Percentiles rank a stretch among this genome's conserved stretches.
Evolutionary conservation across 768 basidiomycete species (phyloP).

Genomic region (Calocybe gangraenosa): DNA sequence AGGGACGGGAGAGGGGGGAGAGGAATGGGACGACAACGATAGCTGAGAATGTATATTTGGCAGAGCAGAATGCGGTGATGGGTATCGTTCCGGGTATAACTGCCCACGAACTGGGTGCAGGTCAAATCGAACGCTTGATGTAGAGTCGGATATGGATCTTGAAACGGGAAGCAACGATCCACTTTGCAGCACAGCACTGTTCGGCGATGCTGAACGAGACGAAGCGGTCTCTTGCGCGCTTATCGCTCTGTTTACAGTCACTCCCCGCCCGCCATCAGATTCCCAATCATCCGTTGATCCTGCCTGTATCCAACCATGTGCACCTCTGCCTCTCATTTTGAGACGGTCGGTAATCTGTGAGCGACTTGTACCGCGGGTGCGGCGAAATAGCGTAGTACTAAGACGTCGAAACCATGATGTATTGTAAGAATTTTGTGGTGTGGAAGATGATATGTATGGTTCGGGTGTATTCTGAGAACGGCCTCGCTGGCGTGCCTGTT

Average conservation of each 20-base stretch:
- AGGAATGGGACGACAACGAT: conserved; percentile 27
- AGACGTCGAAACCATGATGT: conserved; percentile 5
- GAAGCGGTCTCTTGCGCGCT: conserved; percentile 6
- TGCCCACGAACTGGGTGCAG: conserved; percentile 19
- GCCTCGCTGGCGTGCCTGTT: conserved; percentile 28
- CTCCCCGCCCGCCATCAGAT: conserved; percentile 12
- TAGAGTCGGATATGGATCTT: conserved; percentile 23
- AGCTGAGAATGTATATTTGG: conserved; percentile 25
- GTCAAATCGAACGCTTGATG: conserved; percentile 25
- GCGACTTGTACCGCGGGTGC: neutral
- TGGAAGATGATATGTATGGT: neutral
- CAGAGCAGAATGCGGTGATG: conserved; percentile 20
- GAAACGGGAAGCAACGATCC: conserved; percentile 16
- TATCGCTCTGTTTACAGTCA: neutral
- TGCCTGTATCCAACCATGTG: conserved; percentile 49
- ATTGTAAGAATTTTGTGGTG: conserved; percentile 11
- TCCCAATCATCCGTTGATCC: conserved; percentile 48
- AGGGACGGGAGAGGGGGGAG: conserved; percentile 21
- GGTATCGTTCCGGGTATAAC: conserved; percentile 19
- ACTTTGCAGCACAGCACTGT: conserved; percentile 3
- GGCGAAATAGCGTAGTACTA: neutral
- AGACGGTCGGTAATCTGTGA: conserved; percentile 5
- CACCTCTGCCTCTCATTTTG: conserved; percentile 20
- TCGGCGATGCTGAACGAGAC: conserved; percentile 5
- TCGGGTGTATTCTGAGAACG: conserved; percentile 18